A percentile compares a stretch with the other conserved stretches of the same genome.
Evolutionary conservation across 2,329 filamentous ascomycete species (phyloP).

Genomic region (Tolypocladium album): DNA sequence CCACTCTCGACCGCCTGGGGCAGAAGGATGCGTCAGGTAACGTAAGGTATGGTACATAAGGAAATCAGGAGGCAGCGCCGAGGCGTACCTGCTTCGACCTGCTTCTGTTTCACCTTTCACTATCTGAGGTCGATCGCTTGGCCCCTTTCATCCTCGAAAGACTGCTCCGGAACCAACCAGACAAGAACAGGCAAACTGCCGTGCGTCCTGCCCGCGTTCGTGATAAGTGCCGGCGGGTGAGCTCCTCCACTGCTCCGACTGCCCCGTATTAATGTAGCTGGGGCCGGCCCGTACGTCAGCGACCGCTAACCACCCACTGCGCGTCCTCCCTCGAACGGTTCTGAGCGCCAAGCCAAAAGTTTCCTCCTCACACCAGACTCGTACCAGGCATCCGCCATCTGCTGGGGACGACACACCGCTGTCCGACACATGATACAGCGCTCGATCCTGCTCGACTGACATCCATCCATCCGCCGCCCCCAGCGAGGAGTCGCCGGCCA

Average conservation of each 20-base stretch:
- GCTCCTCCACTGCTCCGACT: not conserved
- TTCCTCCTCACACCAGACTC: not conserved
- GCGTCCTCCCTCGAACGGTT: no score
- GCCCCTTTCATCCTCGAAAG: no score
- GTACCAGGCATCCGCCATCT: not conserved
- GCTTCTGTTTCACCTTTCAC: no score
- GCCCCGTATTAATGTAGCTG: no score
- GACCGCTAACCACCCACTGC: not conserved
- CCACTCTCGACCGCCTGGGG: not conserved
- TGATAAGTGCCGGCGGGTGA: not conserved
- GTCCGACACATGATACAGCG: not conserved
- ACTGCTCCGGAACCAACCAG: no score
- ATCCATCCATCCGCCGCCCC: not conserved
- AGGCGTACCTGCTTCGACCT: not conserved
- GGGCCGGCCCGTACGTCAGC: not conserved
- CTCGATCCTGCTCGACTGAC: not conserved
- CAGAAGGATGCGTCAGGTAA: no score
- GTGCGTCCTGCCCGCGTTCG: not conserved
- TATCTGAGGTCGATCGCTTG: no score
- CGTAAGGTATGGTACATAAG: no score
- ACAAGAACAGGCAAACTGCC: not conserved
- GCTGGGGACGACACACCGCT: not conserved
- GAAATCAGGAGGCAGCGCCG: not conserved
- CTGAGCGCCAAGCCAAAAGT: not conserved
- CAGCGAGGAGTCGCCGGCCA: constrained; percentile 14